A percentile compares a stretch with the other conserved stretches of the same genome.
Evolutionary conservation across 202 grass and related monocot species (phyloP).

Genomic region (Digitaria exilis): DNA sequence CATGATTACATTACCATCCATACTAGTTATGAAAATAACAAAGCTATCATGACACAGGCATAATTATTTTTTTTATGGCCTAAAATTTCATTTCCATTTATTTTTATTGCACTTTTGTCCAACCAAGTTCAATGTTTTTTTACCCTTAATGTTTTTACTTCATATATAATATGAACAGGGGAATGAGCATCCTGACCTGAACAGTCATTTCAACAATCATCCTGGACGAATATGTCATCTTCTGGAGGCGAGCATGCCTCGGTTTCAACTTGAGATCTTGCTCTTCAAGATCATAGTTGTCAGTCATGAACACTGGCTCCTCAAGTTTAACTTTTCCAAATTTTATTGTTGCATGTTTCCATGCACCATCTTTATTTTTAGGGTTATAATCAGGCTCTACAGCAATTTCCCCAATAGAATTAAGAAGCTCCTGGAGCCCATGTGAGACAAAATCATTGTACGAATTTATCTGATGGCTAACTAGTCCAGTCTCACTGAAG

Average conservation of each 20-base stretch:
- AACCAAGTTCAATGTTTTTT: background rate
- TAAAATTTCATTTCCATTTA: background rate
- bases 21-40: slow-evolving; percentile 12
- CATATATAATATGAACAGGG: background rate
- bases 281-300: slow-evolving; percentile 37
- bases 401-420: slow-evolving; percentile 61
- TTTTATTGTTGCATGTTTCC: slow-evolving; percentile 67
- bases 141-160: background rate
- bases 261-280: slow-evolving; percentile 63
- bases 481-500: slow-evolving; percentile 57
- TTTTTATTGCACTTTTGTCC: background rate
- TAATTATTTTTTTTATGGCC: background rate
- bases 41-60: background rate
- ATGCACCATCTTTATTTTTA: slow-evolving; percentile 58
- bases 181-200: slow-evolving; percentile 55
- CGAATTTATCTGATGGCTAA: slow-evolving; percentile 79
- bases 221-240: slow-evolving; percentile 80
- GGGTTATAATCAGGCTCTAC: slow-evolving; percentile 81
- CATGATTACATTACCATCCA: background rate
- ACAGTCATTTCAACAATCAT: slow-evolving; percentile 62
- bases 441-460: slow-evolving; percentile 79
- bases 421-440: slow-evolving; percentile 71
- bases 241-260: slow-evolving; percentile 83
- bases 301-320: slow-evolving; percentile 54
- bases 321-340: slow-evolving; percentile 67